Base-by-base conservation (phyloP, 495 filamentous ascomycete genomes). In the Podospora comata region DNA sequence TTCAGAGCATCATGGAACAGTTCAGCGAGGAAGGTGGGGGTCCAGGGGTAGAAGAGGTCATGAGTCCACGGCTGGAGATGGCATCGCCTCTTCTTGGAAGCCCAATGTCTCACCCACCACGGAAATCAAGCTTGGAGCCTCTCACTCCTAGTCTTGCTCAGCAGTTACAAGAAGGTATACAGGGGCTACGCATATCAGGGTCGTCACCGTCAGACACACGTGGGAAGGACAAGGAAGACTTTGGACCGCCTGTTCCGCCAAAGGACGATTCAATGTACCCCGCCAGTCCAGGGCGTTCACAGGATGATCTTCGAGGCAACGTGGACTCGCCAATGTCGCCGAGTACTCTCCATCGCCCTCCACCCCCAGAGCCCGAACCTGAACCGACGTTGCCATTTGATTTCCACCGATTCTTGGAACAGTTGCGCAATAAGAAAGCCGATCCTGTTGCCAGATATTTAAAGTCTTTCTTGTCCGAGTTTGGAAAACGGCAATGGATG, bases 401-500 rank as follows among this genome's bases (percentile, higher is more conserved):
- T 79, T 99, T 99, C 74, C 96, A 98, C 79, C 87, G 95, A 6
- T 99, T 99, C 74, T 79, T 99, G 64, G 94, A 97, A 73, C 95
- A 99, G 75, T 83, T 99, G 30, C 89, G 95, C 64, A 94, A 98
- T 78, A 90, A 94, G 61, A 97, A 94, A 26, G 96, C 95, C 19
- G 95, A 99, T 72, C 96, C 95, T 5, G 94, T 99, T 2, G 96
- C 95, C 15, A 91, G 92, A 70, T 99, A 96, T 76, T 85, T 99
- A 20, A 90, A 94, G 59, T 97, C 94, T 5, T 99, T 99, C 75
- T 82, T 99, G 15, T 84, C 87, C 48, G 95, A 98, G 77, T 99
- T 99, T 80, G 92, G 90, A 13, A 99, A 99, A 80, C 92, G 92
- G 72, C 96, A 97, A 78, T 99, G 95, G 95, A 96, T 96, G 94